phyloP scores from a whole-genome alignment of 106 monocot species.

The Xerophyta viscosa region DNA sequence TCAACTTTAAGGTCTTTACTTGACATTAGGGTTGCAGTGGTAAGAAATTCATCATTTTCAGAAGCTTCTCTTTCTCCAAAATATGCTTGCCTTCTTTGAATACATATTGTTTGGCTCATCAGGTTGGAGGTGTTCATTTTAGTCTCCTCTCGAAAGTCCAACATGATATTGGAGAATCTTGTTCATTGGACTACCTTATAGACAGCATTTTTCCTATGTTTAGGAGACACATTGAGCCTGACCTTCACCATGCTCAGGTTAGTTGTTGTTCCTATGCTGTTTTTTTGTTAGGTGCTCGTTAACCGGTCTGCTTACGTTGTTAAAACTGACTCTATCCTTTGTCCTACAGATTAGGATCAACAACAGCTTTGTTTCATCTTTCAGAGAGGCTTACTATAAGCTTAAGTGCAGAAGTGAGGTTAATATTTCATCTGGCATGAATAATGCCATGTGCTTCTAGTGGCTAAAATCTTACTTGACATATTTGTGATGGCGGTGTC shows the following conservation, averaged over 20 bases:
- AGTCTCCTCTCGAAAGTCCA: constrained; percentile 95
- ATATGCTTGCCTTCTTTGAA: not conserved
- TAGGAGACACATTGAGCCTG: constrained; percentile 95
- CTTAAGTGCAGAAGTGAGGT: constrained; percentile 96
- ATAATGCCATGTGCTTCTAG: too few relatives aligned
- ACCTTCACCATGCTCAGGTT: constrained; percentile 97
- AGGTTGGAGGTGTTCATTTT: constrained; percentile 99
- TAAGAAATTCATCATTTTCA: too few relatives aligned
- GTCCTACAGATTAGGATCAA: constrained; percentile 84
- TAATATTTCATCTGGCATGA: too few relatives aligned
- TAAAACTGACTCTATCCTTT: too few relatives aligned
- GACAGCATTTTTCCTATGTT: constrained; percentile 98
- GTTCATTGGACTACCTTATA: constrained; percentile 90
- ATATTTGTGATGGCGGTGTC: too few relatives aligned
- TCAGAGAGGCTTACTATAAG: constrained; percentile 92
- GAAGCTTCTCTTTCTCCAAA: not conserved
- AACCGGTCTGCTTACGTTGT: too few relatives aligned
- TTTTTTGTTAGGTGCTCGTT: too few relatives aligned
- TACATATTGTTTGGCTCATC: constrained; percentile 10
- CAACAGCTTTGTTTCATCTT: constrained; percentile 98
- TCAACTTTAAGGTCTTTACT: constrained; percentile 77
- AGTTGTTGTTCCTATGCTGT: too few relatives aligned
- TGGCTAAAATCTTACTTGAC: too few relatives aligned
- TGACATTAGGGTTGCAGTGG: constrained; percentile 97
- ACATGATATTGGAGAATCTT: constrained; percentile 94